These are phyloP conservation scores for Cryphonectria parasitica DNA, from an alignment of 2,329 filamentous ascomycete genomes.

Conservation along the genomic window DNA sequence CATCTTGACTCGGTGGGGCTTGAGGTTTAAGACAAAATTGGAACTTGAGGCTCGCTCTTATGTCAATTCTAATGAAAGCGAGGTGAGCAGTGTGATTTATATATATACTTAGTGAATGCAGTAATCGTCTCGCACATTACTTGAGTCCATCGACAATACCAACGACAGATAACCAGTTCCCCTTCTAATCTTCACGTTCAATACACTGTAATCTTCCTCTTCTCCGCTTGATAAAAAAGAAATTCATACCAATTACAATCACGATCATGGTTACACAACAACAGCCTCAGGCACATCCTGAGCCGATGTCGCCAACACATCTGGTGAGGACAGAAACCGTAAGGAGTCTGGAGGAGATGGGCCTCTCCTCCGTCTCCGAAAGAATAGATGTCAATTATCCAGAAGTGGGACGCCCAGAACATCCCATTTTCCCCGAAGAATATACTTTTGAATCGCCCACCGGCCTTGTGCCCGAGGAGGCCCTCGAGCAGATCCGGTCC, in stretches of 20 bases:
- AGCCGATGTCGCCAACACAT: neutral
- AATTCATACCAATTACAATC: neutral
- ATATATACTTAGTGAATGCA: neutral
- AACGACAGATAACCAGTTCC: neutral
- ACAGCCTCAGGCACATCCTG: neutral
- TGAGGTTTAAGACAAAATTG: neutral
- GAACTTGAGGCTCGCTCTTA: slow-evolving; percentile 3
- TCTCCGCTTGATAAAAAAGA: too few relatives aligned
- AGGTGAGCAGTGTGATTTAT: neutral
- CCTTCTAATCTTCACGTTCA: too few relatives aligned
- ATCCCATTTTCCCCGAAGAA: slow-evolving; percentile 8
- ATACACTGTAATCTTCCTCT: too few relatives aligned
- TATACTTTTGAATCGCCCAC: slow-evolving; percentile 2
- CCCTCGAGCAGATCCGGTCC: slow-evolving; percentile 12
- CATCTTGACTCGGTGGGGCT: neutral
- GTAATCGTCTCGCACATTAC: neutral
- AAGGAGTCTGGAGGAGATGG: slow-evolving; percentile 10
- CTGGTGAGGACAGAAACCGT: slow-evolving; percentile 2
- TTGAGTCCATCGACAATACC: neutral
- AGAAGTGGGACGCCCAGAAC: slow-evolving; percentile 2
- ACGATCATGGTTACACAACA: slow-evolving; percentile 6
- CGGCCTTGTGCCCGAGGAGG: slow-evolving; percentile 7
- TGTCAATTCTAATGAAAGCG: neutral
- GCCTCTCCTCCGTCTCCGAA: neutral
- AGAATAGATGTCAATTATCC: slow-evolving; percentile 8